These are phyloP conservation scores for Rhizopogon vulgaris DNA, from an alignment of 768 basidiomycete genomes.

Conservation along the genomic window DNA sequence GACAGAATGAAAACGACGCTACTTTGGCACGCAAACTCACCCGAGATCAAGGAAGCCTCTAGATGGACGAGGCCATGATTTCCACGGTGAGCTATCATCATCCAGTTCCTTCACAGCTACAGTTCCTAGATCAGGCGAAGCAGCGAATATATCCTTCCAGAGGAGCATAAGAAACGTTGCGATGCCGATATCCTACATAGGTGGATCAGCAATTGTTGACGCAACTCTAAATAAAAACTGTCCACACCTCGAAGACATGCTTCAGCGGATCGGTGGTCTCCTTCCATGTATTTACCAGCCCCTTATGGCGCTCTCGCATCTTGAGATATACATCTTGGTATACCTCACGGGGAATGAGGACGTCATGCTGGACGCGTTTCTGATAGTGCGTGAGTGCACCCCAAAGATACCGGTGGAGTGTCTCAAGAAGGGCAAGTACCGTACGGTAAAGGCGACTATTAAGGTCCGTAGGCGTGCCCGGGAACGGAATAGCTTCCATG, in stretches of 20 bases:
- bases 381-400: constrained; percentile 76
- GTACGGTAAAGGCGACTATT: constrained; percentile 75
- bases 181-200: constrained; percentile 81
- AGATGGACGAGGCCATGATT: constrained; percentile 68
- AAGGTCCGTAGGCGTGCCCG: constrained; percentile 37
- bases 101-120: constrained; percentile 1
- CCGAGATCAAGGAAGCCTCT: constrained; percentile 90
- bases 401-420: constrained; percentile 84
- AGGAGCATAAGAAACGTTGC: constrained; percentile 89
- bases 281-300: constrained; percentile 67
- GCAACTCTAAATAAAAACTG: neutral
- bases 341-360: constrained; percentile 61
- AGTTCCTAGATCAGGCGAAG: constrained; percentile 5
- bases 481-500: constrained; percentile 53
- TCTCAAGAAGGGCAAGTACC: constrained; percentile 72
- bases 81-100: constrained; percentile 45
- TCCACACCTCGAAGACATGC: constrained; percentile 79
- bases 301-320: constrained; percentile 81
- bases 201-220: neutral
- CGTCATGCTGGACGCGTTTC: constrained; percentile 84
- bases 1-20: neutral
- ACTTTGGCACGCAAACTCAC: constrained; percentile 28
- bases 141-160: constrained; percentile 71
- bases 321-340: constrained; percentile 90
- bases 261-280: constrained; percentile 84